A percentile compares a stretch with the other conserved stretches of the same genome.
phyloP scores from a whole-genome alignment of 495 filamentous ascomycete species.

The Elaphomyces granulatus region DNA sequence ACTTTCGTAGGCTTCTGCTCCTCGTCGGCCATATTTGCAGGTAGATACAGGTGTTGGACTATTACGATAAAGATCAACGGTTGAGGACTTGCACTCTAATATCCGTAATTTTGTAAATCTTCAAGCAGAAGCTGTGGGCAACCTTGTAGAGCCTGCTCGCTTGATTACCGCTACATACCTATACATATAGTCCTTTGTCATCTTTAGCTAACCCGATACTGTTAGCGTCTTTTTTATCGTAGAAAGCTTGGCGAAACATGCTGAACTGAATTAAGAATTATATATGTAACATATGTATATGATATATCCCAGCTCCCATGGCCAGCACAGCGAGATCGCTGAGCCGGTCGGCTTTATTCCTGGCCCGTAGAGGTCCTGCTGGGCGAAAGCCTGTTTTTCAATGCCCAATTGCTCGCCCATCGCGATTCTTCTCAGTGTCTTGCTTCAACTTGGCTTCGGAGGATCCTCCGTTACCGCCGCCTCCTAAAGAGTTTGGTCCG shows the following conservation, averaged over 20 bases:
- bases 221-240: neutral
- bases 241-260: neutral
- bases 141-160: too few species aligned
- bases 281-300: too few species aligned
- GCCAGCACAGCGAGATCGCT: constrained; percentile 27
- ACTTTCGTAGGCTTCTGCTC: constrained; percentile 20
- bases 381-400: neutral
- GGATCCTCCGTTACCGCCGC: constrained; percentile 23
- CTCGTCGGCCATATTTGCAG: neutral
- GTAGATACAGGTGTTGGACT: too few species aligned
- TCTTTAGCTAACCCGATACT: neutral
- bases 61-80: too few species aligned
- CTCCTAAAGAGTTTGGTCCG: constrained; percentile 18
- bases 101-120: too few species aligned
- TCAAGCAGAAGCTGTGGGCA: too few species aligned
- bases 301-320: constrained; percentile 15
- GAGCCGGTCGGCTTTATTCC: constrained; percentile 20
- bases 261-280: too few species aligned
- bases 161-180: too few species aligned
- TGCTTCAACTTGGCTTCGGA: constrained; percentile 23
- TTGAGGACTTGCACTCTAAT: too few species aligned
- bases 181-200: too few species aligned
- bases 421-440: constrained; percentile 28
- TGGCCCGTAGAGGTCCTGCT: constrained; percentile 17
- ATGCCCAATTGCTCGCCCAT: constrained; percentile 8